Base-by-base conservation (phyloP, 805 yeast species). In the Metschnikowia continentalis region DNA sequence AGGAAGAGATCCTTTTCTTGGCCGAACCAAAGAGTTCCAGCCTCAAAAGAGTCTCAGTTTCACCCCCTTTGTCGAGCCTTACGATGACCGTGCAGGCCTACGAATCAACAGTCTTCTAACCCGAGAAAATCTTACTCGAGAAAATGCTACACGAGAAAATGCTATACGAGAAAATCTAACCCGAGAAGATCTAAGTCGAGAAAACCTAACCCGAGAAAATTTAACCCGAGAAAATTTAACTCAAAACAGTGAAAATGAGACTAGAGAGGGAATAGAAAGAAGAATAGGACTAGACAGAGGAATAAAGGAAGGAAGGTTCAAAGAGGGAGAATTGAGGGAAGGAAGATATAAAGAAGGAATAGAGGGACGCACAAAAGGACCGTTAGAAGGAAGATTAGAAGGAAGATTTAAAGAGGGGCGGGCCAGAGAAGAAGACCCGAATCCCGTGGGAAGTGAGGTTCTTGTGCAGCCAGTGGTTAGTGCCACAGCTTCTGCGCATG, bases 401-500 rank as follows among this genome's bases (percentile, higher is more conserved):
- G 23, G 6, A 22, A 22, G 23, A 26, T 26, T 26, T 8, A 26
- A 26, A 10, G 30, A 26, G 4, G 30, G 30, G 5, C 10, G 7
- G 6, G 23, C 6, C 6, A 22, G 30, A 26, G 30, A 26, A 26
- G 30, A 26, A 26, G 46, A 32, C 33, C 23, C 39, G 4, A 33
- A 33, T n/a, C 15, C 47, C 0, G 39, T 43, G 19, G 47, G 47
- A 13, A 43, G 53, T 8, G 56, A 48, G 37, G 47, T 51, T 32
- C 46, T 53, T 19, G 53, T 49, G 23, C 32, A 19, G 23, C 22
- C 35, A 14, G 23, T 32, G 15, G 45, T 13, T 8, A 36, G 35
- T 3, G 15, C 45, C 17, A 19, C 26, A 13, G 35, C 36, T n/a
- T 37, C 54, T 2, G 54, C 57, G 11, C 50, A 47, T 3, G 77